Conservation (phyloP, 2,329 filamentous ascomycete species). For the Trichothecium roseum region DNA sequence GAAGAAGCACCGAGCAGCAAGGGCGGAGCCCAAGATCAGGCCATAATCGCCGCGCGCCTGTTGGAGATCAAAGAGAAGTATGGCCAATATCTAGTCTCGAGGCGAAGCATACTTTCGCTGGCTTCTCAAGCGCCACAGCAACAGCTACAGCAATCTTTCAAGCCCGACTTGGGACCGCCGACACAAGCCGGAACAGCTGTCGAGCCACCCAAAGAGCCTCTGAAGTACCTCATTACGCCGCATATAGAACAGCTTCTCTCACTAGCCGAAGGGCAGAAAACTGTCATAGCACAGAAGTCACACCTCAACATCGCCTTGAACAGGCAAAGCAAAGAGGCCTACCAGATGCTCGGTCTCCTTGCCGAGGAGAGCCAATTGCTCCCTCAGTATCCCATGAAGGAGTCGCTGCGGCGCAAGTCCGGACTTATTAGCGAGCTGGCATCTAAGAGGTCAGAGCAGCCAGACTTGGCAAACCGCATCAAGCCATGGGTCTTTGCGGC, state of each 20-base stretch:
- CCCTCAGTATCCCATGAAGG: constrained; percentile 35
- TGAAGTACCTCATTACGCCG: constrained; percentile 39
- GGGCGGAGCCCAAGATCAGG: constrained; percentile 11
- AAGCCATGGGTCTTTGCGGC: constrained; percentile 51
- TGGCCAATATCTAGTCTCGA: constrained; percentile 36
- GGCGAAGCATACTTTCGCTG: constrained; percentile 35
- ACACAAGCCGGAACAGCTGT: constrained; percentile 5
- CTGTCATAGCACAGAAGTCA: constrained; percentile 45
- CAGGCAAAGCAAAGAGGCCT: constrained; percentile 39
- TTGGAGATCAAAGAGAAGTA: constrained; percentile 43
- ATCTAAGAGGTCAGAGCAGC: constrained; percentile 21
- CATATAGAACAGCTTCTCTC: constrained; percentile 44
- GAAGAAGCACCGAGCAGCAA: constrained; percentile 12
- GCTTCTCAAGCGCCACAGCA: constrained; percentile 21
- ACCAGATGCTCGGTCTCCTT: constrained; percentile 40
- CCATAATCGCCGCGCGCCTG: constrained; percentile 27
- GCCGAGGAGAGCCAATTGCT: constrained; percentile 54
- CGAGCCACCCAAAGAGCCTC: constrained; percentile 8
- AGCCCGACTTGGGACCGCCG: constrained; percentile 7
- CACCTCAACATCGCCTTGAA: constrained; percentile 40
- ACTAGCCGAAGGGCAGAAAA: constrained; percentile 46
- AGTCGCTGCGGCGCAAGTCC: constrained; percentile 20
- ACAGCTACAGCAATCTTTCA: constrained; percentile 15
- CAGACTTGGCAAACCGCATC: constrained; percentile 31
- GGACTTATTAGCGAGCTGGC: constrained; percentile 34